Base-by-base conservation (phyloP, 2,329 filamentous ascomycete genomes). In the Zarea fungicola region DNA sequence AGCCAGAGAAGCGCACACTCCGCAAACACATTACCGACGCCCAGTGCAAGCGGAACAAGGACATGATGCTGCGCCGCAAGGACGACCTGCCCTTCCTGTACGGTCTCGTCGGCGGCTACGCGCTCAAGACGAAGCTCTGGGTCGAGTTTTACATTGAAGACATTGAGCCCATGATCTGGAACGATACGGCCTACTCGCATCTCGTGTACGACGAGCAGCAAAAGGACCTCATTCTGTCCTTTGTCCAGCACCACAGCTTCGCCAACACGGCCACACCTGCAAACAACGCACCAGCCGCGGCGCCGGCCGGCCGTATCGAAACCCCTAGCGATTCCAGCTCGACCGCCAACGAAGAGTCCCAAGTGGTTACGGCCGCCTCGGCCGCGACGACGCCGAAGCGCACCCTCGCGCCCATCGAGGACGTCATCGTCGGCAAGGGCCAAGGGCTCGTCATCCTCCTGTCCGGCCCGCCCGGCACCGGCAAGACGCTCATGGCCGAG, bases 61-160 rank as follows among this genome's bases (percentile, higher is more conserved):
- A 61, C 1, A 58, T 62, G 19, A 70, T 76, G 64, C 57, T 75
- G 2, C 55, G 55, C 11, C 58, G 59, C 19, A 60, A 66, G 21
- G 59, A 68, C 0, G 62, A 72, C 13, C 59, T 75, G 5, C 64
- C 66, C 42, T 74, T 66, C 45, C 64, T 75, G 51, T 65, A 64
- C 1, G 71, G 68, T 5, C 49, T 70, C 32, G 58, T 74, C 29
- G 60, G 68, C 6, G 74, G 72, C 0, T 77, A 70, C 47, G 66
- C 72, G 0, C 58, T 75, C 43, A 73, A 73, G 58, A 73, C 70
- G 51, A 73, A 73, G 59, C 43, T 65, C 5, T 75, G 72, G 73
- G 62, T 62, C 11, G 44, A 60, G 19, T 70, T 73, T 34, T 69
- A 62, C 31, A 55, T 73, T 22, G 69, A 74, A 32, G 67, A 74